These are phyloP conservation scores for Gypsophila paniculata DNA, from an alignment of 179 eudicot species.

Conservation along the genomic window DNA sequence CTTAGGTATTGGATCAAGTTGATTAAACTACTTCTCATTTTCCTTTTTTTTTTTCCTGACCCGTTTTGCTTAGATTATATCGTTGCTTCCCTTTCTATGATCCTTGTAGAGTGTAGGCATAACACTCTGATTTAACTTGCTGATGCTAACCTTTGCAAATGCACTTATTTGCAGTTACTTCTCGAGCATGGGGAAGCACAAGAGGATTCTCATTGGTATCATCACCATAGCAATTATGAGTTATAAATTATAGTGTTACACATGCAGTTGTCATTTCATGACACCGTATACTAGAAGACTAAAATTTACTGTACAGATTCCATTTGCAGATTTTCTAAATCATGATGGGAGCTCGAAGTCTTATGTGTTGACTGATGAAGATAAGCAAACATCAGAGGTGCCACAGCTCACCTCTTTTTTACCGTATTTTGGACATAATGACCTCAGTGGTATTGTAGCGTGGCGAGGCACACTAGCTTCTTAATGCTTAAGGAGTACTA, in stretches of 20 bases:
- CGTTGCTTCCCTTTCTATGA: background rate
- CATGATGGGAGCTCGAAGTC: conserved; percentile 60
- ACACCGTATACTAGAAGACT: background rate
- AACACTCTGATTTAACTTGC: background rate
- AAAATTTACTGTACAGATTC: conserved; percentile 46
- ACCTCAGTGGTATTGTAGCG: background rate
- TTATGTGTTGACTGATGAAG: conserved; percentile 53
- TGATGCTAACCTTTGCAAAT: conserved; percentile 5
- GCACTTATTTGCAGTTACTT: conserved; percentile 53
- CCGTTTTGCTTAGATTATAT: background rate
- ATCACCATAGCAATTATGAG: background rate
- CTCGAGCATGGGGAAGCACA: conserved; percentile 79
- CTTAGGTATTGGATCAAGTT: conserved; percentile 39
- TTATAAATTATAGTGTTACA: background rate
- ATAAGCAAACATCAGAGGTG: conserved; percentile 57
- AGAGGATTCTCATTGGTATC: conserved; percentile 68
- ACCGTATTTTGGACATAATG: background rate
- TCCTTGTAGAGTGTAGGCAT: background rate
- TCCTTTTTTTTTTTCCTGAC: background rate
- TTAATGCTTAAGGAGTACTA: background rate
- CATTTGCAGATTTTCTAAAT: conserved; percentile 84
- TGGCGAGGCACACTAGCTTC: background rate
- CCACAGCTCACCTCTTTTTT: background rate
- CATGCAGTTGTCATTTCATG: no score
- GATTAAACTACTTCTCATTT: background rate